A percentile compares a stretch with the other conserved stretches of the same genome.
Conservation (phyloP, 179 eudicot species). For the Patellifolia procumbens region DNA sequence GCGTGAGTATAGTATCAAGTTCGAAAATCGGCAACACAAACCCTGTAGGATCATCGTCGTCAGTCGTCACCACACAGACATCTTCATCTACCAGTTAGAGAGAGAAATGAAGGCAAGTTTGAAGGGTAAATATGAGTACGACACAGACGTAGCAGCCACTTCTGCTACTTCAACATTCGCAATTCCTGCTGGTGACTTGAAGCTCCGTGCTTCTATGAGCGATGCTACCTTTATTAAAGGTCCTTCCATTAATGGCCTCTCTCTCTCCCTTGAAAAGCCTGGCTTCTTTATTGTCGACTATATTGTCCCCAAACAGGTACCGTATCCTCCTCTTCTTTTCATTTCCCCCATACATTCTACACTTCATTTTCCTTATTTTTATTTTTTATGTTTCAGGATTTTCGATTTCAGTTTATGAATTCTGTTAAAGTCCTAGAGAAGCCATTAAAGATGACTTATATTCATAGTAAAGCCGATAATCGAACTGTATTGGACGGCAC, state of each 20-base stretch:
- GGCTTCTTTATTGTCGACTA: constrained; percentile 63
- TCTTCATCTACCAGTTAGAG: no score
- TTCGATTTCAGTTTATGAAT: constrained; percentile 77
- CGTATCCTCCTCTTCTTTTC: background rate
- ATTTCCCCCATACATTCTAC: no score
- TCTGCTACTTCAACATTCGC: constrained; percentile 37
- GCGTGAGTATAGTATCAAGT: no score
- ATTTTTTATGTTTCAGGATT: constrained; percentile 42
- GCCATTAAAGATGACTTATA: constrained; percentile 66
- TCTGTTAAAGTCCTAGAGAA: constrained; percentile 57
- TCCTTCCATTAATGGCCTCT: constrained; percentile 57
- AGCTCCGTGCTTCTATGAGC: constrained; percentile 60
- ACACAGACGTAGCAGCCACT: constrained; percentile 36
- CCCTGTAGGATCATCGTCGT: no score
- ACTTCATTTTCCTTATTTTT: no score
- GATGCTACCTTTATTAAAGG: constrained; percentile 65
- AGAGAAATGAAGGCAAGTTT: constrained; percentile 55
- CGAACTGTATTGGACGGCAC: constrained; percentile 62
- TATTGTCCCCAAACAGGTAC: constrained; percentile 66
- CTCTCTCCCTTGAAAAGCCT: constrained; percentile 64
- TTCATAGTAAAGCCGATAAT: constrained; percentile 53
- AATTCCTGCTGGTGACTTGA: constrained; percentile 50
- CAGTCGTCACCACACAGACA: no score
- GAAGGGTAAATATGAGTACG: constrained; percentile 51
- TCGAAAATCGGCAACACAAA: no score